These are phyloP conservation scores for Mucor mucedo DNA, from an alignment of 371 early-diverging fungal genomes.

Conservation along the genomic window DNA sequence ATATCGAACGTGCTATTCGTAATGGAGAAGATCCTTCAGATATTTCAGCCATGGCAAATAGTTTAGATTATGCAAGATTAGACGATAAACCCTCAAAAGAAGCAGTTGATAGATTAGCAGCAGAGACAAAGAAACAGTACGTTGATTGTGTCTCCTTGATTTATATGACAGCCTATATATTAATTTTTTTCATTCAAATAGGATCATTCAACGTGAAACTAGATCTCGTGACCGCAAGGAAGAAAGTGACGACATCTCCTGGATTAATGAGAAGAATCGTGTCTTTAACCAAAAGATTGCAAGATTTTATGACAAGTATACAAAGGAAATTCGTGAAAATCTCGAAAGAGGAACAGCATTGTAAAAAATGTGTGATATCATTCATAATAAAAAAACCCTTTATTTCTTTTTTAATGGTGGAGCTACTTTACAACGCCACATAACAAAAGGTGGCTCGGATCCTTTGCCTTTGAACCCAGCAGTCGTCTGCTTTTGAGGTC, in stretches of 20 bases:
- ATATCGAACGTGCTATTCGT: constrained; percentile 43
- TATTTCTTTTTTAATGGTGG: constrained; percentile 35
- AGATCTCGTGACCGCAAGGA: constrained; percentile 78
- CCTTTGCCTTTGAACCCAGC: constrained; percentile 52
- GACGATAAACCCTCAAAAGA: constrained; percentile 66
- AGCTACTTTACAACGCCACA: constrained; percentile 53
- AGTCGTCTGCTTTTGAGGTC: constrained; percentile 56
- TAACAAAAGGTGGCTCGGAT: constrained; percentile 56
- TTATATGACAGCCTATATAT: not conserved
- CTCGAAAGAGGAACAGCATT: constrained; percentile 88
- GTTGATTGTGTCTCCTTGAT: constrained; percentile 5
- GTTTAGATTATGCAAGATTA: constrained; percentile 67
- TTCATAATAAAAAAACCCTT: not conserved
- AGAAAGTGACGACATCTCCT: constrained; percentile 87
- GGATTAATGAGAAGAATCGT: constrained; percentile 95
- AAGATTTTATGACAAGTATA: constrained; percentile 91
- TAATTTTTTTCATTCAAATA: constrained; percentile 31
- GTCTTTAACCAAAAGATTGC: constrained; percentile 95
- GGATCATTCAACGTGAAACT: constrained; percentile 68
- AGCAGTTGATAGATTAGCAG: constrained; percentile 77
- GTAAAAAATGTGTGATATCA: constrained; percentile 35
- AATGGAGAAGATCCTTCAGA: constrained; percentile 53
- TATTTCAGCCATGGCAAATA: constrained; percentile 72
- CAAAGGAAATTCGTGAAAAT: constrained; percentile 89
- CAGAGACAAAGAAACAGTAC: constrained; percentile 81